Evolutionary conservation across 495 filamentous ascomycete genomes (phyloP), one percentile per base, ranked within the genome.

Genomic region (Zalerion maritima): DNA sequence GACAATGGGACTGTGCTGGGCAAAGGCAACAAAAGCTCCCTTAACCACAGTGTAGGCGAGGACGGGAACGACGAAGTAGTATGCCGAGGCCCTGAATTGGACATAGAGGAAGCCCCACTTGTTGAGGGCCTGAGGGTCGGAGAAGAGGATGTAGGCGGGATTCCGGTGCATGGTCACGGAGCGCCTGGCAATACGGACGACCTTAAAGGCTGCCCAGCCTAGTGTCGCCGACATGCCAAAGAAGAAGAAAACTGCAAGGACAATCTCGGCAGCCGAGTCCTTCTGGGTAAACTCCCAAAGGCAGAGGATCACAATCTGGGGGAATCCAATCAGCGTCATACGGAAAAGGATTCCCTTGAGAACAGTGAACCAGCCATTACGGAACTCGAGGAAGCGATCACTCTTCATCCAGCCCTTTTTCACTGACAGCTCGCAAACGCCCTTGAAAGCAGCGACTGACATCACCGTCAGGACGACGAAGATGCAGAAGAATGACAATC

Each of bases 101-200:
- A 97, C 82, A 49, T 97, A 97, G 17, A 97, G 60, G 59, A 96
- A 97, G 10, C 89, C 89, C 89, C 89, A 94, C 59, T 94, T 92
- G 71, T 97, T 94, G 35, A 97, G 59, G 19, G 80, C 74, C 28
- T 78, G 67, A 6, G 85, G 83, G 45, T 97, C 89, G 5, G 89
- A 94, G 62, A 92, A 97, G 21, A 97, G 71, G 41, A 94, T 94
- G 46, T 94, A 96, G 26, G 84, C 87, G 7, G 89, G 87, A 51
- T 94, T 97, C 48, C 83, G 83, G 67, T 97, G 87, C 69, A 93
- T 80, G 7, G 69, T 55, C 32, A 93, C 74, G 4, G 86, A 94
- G 31, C 83, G 79, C 38, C 77, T 81, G 11, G 89, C 89, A 29
- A 97, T 72, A 9, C 71, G 71, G 43, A 89, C 78, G 26, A 97